phyloP scores from a whole-genome alignment of 352 stramenopile species.

The Phytophthora pseudosyringae region DNA sequence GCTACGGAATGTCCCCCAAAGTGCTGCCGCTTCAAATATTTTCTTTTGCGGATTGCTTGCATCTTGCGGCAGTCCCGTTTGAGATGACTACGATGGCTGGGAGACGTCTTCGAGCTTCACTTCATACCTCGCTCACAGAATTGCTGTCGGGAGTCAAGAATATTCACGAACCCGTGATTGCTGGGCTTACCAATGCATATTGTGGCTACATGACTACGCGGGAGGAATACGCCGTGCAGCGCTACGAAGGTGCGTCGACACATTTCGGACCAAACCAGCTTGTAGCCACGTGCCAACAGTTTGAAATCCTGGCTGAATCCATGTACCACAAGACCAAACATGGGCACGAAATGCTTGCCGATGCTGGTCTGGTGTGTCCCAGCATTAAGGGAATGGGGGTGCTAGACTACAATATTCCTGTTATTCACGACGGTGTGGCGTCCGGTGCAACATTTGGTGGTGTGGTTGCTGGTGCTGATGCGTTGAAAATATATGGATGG shows the following conservation, averaged over 20 bases:
- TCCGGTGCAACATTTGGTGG: conserved; percentile 55
- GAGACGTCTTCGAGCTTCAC: conserved; percentile 55
- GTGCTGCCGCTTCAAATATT: conserved; percentile 81
- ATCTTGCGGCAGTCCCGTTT: conserved; percentile 80
- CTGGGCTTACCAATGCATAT: conserved; percentile 85
- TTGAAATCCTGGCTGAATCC: conserved; percentile 60
- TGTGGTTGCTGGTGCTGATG: conserved; percentile 53
- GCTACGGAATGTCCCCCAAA: conserved; percentile 74
- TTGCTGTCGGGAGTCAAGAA: conserved; percentile 15
- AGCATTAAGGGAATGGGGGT: conserved; percentile 67
- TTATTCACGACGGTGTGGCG: conserved; percentile 71
- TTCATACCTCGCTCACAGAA: conserved; percentile 40
- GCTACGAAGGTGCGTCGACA: conserved; percentile 91
- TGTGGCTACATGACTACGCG: conserved; percentile 86
- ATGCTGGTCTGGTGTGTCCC: conserved; percentile 39
- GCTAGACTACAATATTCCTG: conserved; percentile 78
- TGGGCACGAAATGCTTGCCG: not conserved
- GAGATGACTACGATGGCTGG: conserved; percentile 89
- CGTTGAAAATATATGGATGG: conserved; percentile 45
- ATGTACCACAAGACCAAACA: conserved; percentile 34
- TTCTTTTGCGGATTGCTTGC: conserved; percentile 56
- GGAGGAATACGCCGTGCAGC: conserved; percentile 87
- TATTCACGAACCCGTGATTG: conserved; percentile 63
- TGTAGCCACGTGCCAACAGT: conserved; percentile 78
- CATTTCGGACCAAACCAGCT: conserved; percentile 90